Percentiles rank a stretch among this genome's conserved stretches.
These are phyloP conservation scores for Cadophora luteo-olivacea DNA, from an alignment of 2,329 filamentous ascomycete species.

Conservation along the genomic window DNA sequence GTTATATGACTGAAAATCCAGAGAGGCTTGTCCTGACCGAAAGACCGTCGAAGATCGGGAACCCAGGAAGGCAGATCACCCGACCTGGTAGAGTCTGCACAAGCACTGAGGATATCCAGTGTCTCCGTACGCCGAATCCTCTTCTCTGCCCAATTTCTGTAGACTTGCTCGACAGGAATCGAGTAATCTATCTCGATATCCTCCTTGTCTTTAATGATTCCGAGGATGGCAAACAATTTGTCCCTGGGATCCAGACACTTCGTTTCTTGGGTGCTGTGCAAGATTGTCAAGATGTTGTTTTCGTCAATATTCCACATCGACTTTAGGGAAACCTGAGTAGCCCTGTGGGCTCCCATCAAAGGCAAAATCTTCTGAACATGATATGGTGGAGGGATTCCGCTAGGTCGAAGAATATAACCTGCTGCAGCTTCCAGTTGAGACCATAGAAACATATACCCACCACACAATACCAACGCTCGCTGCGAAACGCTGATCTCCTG, in stretches of 20 bases:
- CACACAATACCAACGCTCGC: background rate
- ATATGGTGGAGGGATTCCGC: background rate
- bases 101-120: background rate
- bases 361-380: background rate
- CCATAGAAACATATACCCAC: slow-evolving; percentile 6
- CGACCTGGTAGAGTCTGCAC: background rate
- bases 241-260: background rate
- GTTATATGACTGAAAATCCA: background rate
- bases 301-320: slow-evolving; percentile 8
- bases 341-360: background rate
- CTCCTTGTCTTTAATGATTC: background rate
- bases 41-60: slow-evolving; percentile 2
- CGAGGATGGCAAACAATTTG: slow-evolving; percentile 3
- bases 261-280: slow-evolving; percentile 1
- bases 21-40: slow-evolving; percentile 8
- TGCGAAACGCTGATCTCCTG: slow-evolving; percentile 2
- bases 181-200: slow-evolving; percentile 6
- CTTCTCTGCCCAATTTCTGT: slow-evolving; percentile 2
- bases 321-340: background rate
- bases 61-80: slow-evolving; percentile 8
- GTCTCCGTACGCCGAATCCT: background rate
- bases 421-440: background rate
- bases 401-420: slow-evolving; percentile 1
- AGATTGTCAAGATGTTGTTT: background rate
- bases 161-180: background rate